Conservation (phyloP, 352 stramenopile genomes). For the Thraustochytrium sp. region DNA sequence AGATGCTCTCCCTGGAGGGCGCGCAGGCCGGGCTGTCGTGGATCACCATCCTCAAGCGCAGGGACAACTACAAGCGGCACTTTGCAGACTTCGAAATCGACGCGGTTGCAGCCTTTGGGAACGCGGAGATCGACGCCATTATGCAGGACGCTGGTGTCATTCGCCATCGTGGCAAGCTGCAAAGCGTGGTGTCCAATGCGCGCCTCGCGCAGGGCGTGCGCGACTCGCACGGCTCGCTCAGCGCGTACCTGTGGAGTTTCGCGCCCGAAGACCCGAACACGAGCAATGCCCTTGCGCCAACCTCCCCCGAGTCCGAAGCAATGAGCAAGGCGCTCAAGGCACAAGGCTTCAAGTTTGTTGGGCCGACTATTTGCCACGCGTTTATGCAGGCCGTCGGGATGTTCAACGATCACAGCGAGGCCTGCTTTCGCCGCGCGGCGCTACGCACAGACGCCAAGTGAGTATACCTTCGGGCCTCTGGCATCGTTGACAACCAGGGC, state of each 20-base stretch:
- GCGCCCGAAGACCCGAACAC: slow-evolving; percentile 53
- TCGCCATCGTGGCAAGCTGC: slow-evolving; percentile 54
- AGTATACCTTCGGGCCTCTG: too few relatives aligned
- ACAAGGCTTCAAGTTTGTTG: slow-evolving; percentile 57
- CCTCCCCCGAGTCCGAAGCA: slow-evolving; percentile 48
- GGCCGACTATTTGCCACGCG: slow-evolving; percentile 57
- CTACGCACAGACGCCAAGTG: too few relatives aligned
- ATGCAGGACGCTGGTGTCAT: slow-evolving; percentile 52
- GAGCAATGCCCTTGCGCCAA: neutral
- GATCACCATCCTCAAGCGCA: slow-evolving; percentile 57
- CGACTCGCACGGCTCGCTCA: slow-evolving; percentile 47
- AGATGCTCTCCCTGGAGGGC: slow-evolving; percentile 57
- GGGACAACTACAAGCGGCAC: slow-evolving; percentile 52
- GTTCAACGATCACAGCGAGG: slow-evolving; percentile 56
- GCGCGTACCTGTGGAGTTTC: slow-evolving; percentile 57
- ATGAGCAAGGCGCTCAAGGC: slow-evolving; percentile 58
- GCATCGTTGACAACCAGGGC: too few relatives aligned
- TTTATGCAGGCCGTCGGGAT: slow-evolving; percentile 59
- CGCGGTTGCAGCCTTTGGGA: slow-evolving; percentile 23
- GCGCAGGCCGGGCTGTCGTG: slow-evolving; percentile 56
- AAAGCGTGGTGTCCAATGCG: slow-evolving; percentile 57
- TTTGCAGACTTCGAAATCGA: slow-evolving; percentile 58
- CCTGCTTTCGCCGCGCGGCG: slow-evolving; percentile 43
- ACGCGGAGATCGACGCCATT: neutral
- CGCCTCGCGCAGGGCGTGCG: slow-evolving; percentile 51